Base-by-base conservation (phyloP, 768 basidiomycete genomes). In the Tephrocybe sp. region DNA sequence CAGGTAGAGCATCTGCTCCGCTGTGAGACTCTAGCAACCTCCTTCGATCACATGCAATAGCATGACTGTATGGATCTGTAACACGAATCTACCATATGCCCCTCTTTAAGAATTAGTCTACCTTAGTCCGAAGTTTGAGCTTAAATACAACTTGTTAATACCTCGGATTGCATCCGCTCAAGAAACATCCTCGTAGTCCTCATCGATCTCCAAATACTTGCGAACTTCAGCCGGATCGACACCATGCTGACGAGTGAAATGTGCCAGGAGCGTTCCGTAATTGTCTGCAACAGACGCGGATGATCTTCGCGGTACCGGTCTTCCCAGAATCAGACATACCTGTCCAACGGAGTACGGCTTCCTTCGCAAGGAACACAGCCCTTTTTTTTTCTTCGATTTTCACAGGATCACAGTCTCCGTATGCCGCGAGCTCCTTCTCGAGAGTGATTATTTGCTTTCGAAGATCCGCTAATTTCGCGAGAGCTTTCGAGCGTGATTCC, bases 341-440 rank as follows among this genome's bases (percentile, higher is more conserved):
- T 30, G 94, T 98, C 90, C 93, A 94, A 12, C 91, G 83, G 20
- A 86, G 64, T 11, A 87, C 81, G 11, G 91, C 93, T 63, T 96
- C 92, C 55, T 87, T 90, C 3, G 89, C 91, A 12, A 94, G 74
- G 45, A 80, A 76, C 9, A 83, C 76, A 0, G 86, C 91, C 41
- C 88, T 72, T 44, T 78, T 83, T 64, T 85, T 88, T 64, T 87
- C 84, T 62, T 93, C 88, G 18, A 93, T 76, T 66, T 84, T 88
- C 39, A 73, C 78, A 0, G 93, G 93, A 68, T 97, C 91, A 48
- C 89, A 93, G 15, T 88, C 84, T 37, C 89, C 88, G 62, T 93
- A 94, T 28, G 81, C 80, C 33, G 73, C 74, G 2, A 94, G 79
- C 63, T 97, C 94, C 2, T 72, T 68, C 58, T 88, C 80, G 36